Conservation (phyloP, 345 rosid genomes). For the Abelmoschus esculentus region DNA sequence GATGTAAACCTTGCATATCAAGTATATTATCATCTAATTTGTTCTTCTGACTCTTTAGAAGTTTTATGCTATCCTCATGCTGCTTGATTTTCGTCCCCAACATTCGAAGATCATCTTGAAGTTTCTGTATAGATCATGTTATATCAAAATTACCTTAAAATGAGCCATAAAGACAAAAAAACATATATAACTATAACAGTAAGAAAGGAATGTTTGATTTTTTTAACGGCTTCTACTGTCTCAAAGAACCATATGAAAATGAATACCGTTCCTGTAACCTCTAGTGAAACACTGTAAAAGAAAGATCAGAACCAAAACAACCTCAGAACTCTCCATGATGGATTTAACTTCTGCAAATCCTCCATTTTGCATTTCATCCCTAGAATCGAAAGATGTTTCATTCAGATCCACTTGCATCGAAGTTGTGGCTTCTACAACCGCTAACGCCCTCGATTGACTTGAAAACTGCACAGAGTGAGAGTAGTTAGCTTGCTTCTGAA, state of each 20-base stretch:
- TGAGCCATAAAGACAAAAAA: neutral
- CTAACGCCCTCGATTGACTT: slow-evolving; percentile 18
- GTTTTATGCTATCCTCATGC: slow-evolving; percentile 48
- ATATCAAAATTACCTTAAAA: slow-evolving; percentile 4
- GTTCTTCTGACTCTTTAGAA: slow-evolving; percentile 35
- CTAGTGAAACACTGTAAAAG: neutral
- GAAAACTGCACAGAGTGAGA: slow-evolving; percentile 25
- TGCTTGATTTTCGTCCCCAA: slow-evolving; percentile 57
- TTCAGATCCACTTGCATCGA: slow-evolving; percentile 33
- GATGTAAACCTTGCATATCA: slow-evolving; percentile 46
- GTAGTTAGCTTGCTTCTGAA: neutral
- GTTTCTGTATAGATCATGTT: slow-evolving; percentile 35
- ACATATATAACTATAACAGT: neutral
- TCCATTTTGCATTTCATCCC: too few relatives aligned
- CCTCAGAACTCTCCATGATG: slow-evolving; percentile 35
- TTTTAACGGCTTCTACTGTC: neutral
- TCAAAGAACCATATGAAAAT: neutral
- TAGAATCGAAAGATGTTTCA: slow-evolving; percentile 10
- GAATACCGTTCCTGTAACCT: neutral
- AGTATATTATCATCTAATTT: too few relatives aligned
- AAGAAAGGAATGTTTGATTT: neutral
- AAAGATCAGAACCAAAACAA: slow-evolving; percentile 10
- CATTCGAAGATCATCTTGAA: slow-evolving; percentile 64
- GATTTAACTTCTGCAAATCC: slow-evolving; percentile 32
- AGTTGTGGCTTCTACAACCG: slow-evolving; percentile 25